phyloP scores from a whole-genome alignment of 2,329 filamentous ascomycete genomes.

The Sarocladium strictum region DNA sequence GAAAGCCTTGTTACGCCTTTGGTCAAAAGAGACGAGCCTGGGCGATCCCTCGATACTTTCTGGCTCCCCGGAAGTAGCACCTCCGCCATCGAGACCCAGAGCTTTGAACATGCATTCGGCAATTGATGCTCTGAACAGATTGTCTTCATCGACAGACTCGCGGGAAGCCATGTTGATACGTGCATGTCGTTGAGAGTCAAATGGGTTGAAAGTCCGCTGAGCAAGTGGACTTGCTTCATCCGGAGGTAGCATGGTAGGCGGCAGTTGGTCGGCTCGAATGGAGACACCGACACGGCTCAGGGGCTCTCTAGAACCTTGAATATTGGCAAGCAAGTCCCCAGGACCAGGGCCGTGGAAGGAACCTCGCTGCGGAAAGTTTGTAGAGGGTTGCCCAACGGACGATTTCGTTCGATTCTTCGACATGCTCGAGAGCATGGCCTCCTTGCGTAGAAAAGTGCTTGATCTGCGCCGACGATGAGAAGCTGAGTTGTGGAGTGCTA shows the following conservation, averaged over 20 bases:
- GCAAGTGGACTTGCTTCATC: conserved; percentile 40
- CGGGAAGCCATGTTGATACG: conserved; percentile 58
- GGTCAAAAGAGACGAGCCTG: conserved; percentile 76
- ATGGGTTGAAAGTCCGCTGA: conserved; percentile 49
- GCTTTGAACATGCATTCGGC: conserved; percentile 94
- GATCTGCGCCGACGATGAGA: conserved; percentile 62
- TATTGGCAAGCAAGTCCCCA: conserved; percentile 75
- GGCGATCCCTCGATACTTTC: conserved; percentile 84
- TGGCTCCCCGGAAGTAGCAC: conserved; percentile 57
- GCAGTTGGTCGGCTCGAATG: conserved; percentile 18
- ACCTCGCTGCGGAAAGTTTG: neutral
- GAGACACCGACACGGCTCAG: conserved; percentile 14
- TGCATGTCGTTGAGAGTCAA: conserved; percentile 43
- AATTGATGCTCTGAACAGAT: conserved; percentile 81
- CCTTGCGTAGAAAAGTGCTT: conserved; percentile 69
- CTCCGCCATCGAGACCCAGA: conserved; percentile 70
- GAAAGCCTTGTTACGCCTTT: conserved; percentile 69
- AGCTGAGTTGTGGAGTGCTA: conserved; percentile 82
- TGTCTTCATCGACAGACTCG: conserved; percentile 82
- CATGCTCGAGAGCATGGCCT: conserved; percentile 67
- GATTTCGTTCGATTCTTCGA: conserved; percentile 40
- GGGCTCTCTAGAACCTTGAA: conserved; percentile 55
- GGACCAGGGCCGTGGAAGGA: conserved; percentile 49
- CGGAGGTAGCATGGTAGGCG: conserved; percentile 2
- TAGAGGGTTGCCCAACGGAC: conserved; percentile 23